Evolutionary conservation across 331 rosid genomes (phyloP).

Genomic region (Spiraea crenata): DNA sequence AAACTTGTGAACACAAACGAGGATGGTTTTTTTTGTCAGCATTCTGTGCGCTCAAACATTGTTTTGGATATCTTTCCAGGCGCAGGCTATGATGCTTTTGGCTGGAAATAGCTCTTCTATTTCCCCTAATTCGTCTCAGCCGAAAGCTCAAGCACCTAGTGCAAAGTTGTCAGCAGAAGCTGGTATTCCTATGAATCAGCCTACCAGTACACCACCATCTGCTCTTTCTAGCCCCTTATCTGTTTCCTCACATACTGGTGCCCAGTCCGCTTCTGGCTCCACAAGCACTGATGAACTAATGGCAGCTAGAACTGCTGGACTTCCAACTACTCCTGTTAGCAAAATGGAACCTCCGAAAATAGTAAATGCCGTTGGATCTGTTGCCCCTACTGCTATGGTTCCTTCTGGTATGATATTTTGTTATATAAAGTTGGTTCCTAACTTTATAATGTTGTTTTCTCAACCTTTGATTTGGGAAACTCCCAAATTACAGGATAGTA

Average conservation of each 20-base stretch:
- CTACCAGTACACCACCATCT: conserved; percentile 38
- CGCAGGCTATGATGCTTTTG: conserved; percentile 73
- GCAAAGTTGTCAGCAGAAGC: conserved; percentile 49
- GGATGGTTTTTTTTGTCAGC: conserved; percentile 5
- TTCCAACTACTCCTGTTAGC: conserved; percentile 49
- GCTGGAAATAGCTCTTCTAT: conserved; percentile 52
- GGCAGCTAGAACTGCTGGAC: conserved; percentile 52
- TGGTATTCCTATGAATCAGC: conserved; percentile 44
- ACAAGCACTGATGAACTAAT: conserved; percentile 69
- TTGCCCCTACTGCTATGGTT: conserved; percentile 46
- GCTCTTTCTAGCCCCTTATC: conserved; percentile 73
- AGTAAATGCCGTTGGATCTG: conserved; percentile 32
- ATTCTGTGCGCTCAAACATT: conserved; percentile 23
- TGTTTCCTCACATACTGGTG: conserved; percentile 64
- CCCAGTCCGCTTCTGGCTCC: conserved; percentile 78
- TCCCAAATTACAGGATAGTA: neutral
- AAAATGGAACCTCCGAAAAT: conserved; percentile 55
- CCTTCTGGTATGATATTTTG: conserved; percentile 57
- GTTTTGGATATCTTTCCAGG: conserved; percentile 46
- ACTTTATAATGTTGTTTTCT: neutral
- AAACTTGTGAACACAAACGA: neutral
- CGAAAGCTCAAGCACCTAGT: conserved; percentile 43
- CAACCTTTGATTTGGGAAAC: neutral
- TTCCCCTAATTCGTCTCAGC: conserved; percentile 39
- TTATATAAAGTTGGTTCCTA: neutral